Conservation (phyloP, 331 rosid genomes). For the Malus hybrid region DNA sequence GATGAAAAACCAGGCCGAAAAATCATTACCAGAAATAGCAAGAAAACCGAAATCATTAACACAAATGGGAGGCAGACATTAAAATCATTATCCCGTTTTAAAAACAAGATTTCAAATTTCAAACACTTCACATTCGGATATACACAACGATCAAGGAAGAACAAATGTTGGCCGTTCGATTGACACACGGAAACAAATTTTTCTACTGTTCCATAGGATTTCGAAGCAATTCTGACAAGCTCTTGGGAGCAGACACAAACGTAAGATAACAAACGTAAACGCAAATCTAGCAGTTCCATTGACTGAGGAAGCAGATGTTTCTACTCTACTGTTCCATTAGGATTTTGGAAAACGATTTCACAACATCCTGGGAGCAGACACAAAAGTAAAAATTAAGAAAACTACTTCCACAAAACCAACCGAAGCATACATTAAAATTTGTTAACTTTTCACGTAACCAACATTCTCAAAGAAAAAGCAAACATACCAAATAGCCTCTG, state of each 20-base stretch:
- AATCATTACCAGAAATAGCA: neutral
- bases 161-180: constrained; percentile 26
- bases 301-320: constrained; percentile 22
- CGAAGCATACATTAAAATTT: neutral
- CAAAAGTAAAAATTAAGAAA: neutral
- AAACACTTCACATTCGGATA: constrained; percentile 1
- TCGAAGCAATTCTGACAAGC: constrained; percentile 21
- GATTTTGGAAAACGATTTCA: too few relatives aligned
- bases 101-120: constrained; percentile 7
- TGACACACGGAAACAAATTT: neutral
- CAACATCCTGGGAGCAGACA: constrained; percentile 33
- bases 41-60: neutral
- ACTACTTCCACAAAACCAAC: constrained; percentile 9
- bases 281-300: constrained; percentile 21
- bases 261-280: neutral
- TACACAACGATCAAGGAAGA: neutral
- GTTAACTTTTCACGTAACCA: neutral
- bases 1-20: neutral
- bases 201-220: constrained; percentile 56
- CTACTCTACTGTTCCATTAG: neutral
- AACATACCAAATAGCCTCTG: constrained; percentile 58
- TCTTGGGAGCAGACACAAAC: constrained; percentile 24
- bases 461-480: neutral
- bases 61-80: neutral
- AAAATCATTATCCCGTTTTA: neutral